Base-by-base conservation (phyloP, 441 rosid species). In the Omphalea diandra region DNA sequence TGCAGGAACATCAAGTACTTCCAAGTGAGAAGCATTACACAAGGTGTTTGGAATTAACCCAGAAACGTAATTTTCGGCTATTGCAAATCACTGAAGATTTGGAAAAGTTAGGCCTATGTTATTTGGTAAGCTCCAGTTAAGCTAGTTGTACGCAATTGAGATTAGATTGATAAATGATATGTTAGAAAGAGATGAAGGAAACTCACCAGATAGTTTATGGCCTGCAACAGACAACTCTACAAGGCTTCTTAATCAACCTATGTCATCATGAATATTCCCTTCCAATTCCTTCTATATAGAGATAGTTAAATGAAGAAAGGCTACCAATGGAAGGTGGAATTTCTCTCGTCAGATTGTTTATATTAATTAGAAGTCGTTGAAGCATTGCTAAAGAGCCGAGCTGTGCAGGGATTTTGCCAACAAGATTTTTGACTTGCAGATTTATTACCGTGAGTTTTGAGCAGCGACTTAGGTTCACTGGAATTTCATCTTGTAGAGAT, bases 301-400 rank as follows among this genome's bases (percentile, higher is more conserved):
- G 59, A 12, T 70, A 60, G 8, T 9, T 59, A 5, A 60, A 18
- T 7, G 67, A 60, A 35, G n/a, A n/a, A n/a, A n/a, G n/a, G n/a
- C n/a, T n/a, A n/a, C n/a, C n/a, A n/a, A n/a, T n/a, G n/a, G n/a
- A n/a, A n/a, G n/a, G n/a, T n/a, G n/a, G n/a, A n/a, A n/a, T n/a
- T n/a, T n/a, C n/a, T n/a, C n/a, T n/a, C n/a, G n/a, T 54, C 0
- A 70, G 5, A 11, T 36, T 26, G 52, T 61, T 70, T 11, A 0
- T 5, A 18, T 50, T 18, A 7, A 70, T 0, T 7, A 2, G 3
- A 36, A 70, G 47, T 15, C 4, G 7, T 31, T 70, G 35, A 15
- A 61, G 58, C 67, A 22, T 70, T 11, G 29, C n/a, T 36, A 70
- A 49, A 27, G 24, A 49, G 4, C 67, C n/a, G n/a, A n/a, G n/a